Evolutionary conservation across 257 asterid species (phyloP), one percentile per base, ranked within the genome.

Genomic region (Paulownia fortunei): DNA sequence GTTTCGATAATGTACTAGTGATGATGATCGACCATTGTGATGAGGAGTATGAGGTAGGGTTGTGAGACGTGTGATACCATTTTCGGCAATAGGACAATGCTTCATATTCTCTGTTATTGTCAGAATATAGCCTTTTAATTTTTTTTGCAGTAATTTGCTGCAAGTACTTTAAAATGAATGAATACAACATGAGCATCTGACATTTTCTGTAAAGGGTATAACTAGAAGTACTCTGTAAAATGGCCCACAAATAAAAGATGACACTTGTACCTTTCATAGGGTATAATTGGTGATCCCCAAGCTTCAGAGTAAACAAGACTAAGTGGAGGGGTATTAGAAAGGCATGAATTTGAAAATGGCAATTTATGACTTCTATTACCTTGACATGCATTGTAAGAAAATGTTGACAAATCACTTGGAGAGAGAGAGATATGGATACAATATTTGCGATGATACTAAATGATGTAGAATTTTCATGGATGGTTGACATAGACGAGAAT

Each of bases 1-100:
- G 63, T 78, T 69, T 78, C 78, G 0, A 56, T 30, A 27, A 69
- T 78, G 19, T 78, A 54, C 0, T 27, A 18, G 30, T 78, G 82
- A 2, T 77, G 72, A 0, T 42, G 44, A 18, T 70, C 73, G 0
- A 56, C 81, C 73, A 69, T 78, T 78, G 37, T 78, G 77, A 26
- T 81, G 69, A 0, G 78, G 69, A 8, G 81, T 69, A 12, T 81
- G 82, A 0, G 81, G 78, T 0, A 79, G 58, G 0, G 81, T 44
- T 19, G 85, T 70, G 59, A 69, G 52, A 19, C 70, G 81, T 0
- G 69, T 8, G 11, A 81, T 81, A 5, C 78, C 74, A n/a, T 61
- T 3, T 7, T 1, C 1, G 2, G 67, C 15, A 3, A 0, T 5
- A 15, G 1, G 39, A 30, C 3, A 60, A 2, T 0, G 67, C 34